phyloP scores from a whole-genome alignment of 2,329 filamentous ascomycete species.

The Gaeumannomyces tritici region DNA sequence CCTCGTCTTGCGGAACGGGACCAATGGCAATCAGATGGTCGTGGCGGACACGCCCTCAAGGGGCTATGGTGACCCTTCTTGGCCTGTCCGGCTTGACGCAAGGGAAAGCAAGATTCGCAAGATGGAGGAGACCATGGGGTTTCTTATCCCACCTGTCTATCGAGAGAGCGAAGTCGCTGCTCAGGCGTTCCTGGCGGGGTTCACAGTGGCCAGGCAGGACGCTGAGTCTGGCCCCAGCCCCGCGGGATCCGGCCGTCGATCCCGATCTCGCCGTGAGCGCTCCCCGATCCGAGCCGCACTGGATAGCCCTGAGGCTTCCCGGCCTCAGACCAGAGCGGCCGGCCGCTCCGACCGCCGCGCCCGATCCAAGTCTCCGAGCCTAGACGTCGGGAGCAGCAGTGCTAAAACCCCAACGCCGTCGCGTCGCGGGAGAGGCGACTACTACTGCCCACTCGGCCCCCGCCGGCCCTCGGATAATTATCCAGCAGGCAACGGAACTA shows the following conservation, averaged over 20 bases:
- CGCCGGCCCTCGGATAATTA: neutral
- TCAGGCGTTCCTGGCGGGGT: constrained; percentile 1
- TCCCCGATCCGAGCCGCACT: neutral
- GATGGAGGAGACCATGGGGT: neutral
- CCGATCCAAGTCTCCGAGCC: neutral
- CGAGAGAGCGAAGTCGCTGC: neutral
- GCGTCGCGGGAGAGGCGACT: neutral
- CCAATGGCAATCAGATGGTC: neutral
- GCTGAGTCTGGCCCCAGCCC: neutral
- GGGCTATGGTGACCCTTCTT: neutral
- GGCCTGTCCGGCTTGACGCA: neutral
- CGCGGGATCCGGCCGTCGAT: neutral
- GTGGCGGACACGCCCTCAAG: neutral
- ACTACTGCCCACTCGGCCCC: neutral
- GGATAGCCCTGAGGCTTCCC: neutral
- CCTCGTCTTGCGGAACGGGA: neutral
- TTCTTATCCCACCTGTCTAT: neutral
- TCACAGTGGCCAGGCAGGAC: neutral
- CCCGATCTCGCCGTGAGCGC: neutral
- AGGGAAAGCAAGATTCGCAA: neutral
- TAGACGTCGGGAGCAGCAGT: neutral
- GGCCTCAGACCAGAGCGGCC: neutral
- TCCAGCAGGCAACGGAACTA: neutral
- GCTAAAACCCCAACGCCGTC: neutral
- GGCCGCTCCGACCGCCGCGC: neutral